Base-by-base conservation (phyloP, 164 flowering plant species). In the Berberis vulgaris region DNA sequence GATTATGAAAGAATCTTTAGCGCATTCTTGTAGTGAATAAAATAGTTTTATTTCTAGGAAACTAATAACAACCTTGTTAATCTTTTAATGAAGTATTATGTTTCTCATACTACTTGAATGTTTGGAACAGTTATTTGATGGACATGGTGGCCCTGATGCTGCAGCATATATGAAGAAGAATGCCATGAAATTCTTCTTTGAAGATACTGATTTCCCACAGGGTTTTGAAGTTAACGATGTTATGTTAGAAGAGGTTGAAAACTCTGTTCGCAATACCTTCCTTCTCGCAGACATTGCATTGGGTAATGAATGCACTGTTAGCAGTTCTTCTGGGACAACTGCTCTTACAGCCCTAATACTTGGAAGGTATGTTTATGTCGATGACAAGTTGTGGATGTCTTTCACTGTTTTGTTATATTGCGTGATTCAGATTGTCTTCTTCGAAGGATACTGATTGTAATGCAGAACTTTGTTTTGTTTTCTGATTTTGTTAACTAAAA, bases 101-200 rank as follows among this genome's bases (percentile, higher is more conserved):
- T 64, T 42, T 38, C 56, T 66, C 7, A 65, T 6, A 1, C 11
- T 5, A 7, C n/a, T 46, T 63, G 65, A 53, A 13, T 41, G 7
- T 41, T 56, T 38, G n/a, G 6, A 63, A 40, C 75, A 88, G 93
- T 87, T 93, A 8, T 90, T 90, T 76, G 98, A 93, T 77, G 98
- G 98, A 49, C 98, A 93, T 79, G 98, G 97, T 45, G 98, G 98
- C 38, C 74, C 94, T 63, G 96, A 90, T 71, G 98, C 98, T 6
- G 88, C 98, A 46, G 80, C 90, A 46, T 90, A 74, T 80, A 65
- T 90, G 39, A 80, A 76, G 63, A 79, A 81, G 59, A 85, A 90
- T 80, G 84, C 74, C 5, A 69, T 77, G 13, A 79, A 77, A 60
- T 71, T 93, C 50, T 81, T 90, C 63, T 90, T 93, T 70, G 82